Evolutionary conservation across 108 stramenopile genomes (phyloP).

Genomic region (Nitzschia sp.): DNA sequence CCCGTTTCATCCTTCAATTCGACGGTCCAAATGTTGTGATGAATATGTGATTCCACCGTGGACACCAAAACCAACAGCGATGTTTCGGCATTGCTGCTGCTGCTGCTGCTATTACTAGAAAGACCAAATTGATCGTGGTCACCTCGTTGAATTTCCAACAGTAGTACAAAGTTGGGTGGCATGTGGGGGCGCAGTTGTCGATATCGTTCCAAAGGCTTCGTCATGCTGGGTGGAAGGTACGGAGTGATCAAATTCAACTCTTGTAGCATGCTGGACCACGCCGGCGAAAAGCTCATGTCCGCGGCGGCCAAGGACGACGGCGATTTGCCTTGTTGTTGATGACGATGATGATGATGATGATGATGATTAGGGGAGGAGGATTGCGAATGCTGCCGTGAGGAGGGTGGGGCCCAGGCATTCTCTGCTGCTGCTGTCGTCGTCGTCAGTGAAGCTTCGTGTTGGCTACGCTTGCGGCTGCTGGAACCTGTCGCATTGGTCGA

Average conservation of each 20-base stretch:
- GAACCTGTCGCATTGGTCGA: no score
- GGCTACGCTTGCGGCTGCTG: slow-evolving; percentile 1
- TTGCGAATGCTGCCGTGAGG: not conserved
- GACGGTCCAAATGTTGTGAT: slow-evolving; percentile 41
- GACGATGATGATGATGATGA: not conserved
- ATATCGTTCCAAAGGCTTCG: slow-evolving; percentile 20
- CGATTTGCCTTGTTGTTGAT: not conserved
- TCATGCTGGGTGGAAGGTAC: slow-evolving; percentile 18
- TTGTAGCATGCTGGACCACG: slow-evolving; percentile 46
- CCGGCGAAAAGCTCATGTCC: slow-evolving; percentile 27
- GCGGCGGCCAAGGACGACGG: not conserved
- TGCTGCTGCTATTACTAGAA: no score
- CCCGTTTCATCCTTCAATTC: slow-evolving; percentile 51
- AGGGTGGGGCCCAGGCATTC: not conserved
- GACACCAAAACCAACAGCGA: slow-evolving; percentile 36
- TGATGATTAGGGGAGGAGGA: not conserved
- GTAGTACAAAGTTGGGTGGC: slow-evolving; percentile 9
- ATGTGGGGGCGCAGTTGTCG: slow-evolving; percentile 30
- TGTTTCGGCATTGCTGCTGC: not conserved
- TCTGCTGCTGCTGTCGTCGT: not conserved
- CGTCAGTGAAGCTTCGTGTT: no score
- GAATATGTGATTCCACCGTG: slow-evolving; percentile 21
- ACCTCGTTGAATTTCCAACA: slow-evolving; percentile 31
- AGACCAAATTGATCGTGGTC: slow-evolving; percentile 4
- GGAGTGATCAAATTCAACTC: slow-evolving; percentile 32